Conservation (phyloP, 768 basidiomycete genomes). For the Ephemerocybe angulata region DNA sequence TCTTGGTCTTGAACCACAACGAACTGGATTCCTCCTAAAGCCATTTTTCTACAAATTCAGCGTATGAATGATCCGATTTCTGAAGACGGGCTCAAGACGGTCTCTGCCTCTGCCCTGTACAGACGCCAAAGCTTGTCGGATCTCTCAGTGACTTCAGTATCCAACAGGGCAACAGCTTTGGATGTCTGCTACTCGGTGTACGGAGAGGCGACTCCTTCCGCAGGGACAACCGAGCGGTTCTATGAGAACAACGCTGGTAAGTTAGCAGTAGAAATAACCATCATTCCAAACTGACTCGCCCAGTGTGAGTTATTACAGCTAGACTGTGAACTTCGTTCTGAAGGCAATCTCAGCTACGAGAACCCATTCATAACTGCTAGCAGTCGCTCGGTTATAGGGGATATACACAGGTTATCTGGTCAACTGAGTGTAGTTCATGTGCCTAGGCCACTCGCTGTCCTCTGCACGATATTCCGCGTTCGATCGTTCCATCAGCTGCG, state of each 20-base stretch:
- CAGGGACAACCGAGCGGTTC: slow-evolving; percentile 53
- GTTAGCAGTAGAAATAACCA: slow-evolving; percentile 23
- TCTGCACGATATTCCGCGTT: slow-evolving; percentile 53
- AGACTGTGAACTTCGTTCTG: background rate
- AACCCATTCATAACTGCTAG: slow-evolving; percentile 76
- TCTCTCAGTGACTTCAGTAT: slow-evolving; percentile 35
- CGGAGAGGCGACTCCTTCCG: slow-evolving; percentile 48
- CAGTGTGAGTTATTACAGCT: slow-evolving; percentile 37
- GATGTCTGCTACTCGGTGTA: slow-evolving; percentile 73
- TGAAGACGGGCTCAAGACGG: background rate
- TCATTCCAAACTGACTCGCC: slow-evolving; percentile 12
- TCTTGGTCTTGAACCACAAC: background rate
- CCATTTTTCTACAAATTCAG: background rate
- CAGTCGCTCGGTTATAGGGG: slow-evolving; percentile 66
- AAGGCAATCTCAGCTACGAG: slow-evolving; percentile 53
- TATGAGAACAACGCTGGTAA: slow-evolving; percentile 71
- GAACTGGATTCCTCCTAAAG: background rate
- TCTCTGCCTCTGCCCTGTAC: no score
- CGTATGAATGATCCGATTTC: no score
- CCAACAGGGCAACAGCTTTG: slow-evolving; percentile 51
- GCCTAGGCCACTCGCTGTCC: slow-evolving; percentile 61
- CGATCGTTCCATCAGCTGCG: slow-evolving; percentile 27
- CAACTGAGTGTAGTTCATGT: slow-evolving; percentile 60
- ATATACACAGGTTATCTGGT: slow-evolving; percentile 61
- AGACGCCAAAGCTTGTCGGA: slow-evolving; percentile 24